Evolutionary conservation across 495 filamentous ascomycete genomes (phyloP), one percentile per base, ranked within the genome.

Genomic region (Podospora pseudoanserina): DNA sequence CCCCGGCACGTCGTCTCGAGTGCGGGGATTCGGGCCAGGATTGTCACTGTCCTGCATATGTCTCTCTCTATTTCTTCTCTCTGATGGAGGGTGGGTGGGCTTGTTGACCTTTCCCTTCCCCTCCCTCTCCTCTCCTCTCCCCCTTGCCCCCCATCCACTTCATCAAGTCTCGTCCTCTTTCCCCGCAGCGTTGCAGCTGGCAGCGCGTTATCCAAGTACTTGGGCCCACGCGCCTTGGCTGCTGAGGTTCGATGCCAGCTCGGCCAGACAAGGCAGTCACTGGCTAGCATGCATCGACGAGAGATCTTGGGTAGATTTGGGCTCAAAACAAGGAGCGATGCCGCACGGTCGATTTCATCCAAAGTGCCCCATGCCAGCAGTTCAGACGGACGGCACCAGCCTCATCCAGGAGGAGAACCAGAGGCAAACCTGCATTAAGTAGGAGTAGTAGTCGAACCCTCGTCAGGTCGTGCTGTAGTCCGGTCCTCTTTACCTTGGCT

Each of bases 261-360:
- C 4, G n/a, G 34, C 15, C 57, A 32, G 53, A n/a, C 26, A 49
- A 13, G 64, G 13, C 62, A 57, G 63, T 68, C 65, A 63, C 69
- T 65, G 53, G 63, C 59, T 71, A 65, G 4, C 63, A 39, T 57
- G 69, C 58, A 54, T 63, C 34, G 19, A 67, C 34, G 60, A 28
- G 65, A 67, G 19, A 20, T 67, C 64, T 71, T 71, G 68, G 71
- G 66, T 70, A 65, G 64, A 49, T 60, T 73, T 73, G 71, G 71
- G 71, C 68, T 59, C 66, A 67, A 73, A 70, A 67, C 23, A 53
- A 32, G 18, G 34, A 44, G 34, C 6, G 30, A 32, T 60, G 27
- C 63, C 66, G 66, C 71, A 70, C 66, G 39, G 65, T 53, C 66
- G 30, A 64, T 63, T 69, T 68, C 64, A 65, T 30, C 67, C 62